Base-by-base conservation (phyloP, 225 moss, liverwort and hornwort species). In the Climacium dendroides region DNA sequence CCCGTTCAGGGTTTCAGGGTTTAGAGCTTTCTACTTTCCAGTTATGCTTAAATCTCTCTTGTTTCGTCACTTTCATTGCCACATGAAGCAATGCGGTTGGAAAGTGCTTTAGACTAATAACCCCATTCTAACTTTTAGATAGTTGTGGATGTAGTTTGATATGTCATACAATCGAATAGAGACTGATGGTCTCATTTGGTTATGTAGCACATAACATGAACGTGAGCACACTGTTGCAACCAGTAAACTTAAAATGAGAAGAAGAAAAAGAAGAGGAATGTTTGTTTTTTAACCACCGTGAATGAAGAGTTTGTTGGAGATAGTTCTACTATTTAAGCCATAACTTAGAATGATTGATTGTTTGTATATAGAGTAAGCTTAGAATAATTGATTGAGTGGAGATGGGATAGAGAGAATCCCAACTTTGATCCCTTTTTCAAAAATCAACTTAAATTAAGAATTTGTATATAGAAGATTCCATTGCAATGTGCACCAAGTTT, bases 151-250 rank as follows among this genome's bases (percentile, higher is more conserved):
- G 1, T 48, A 22, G 75, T 54, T 54, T n/a, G 15, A 29, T 29
- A 12, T 41, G 29, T 8, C 9, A 0, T 29, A 12, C 5, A 19
- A 26, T 78, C 2, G 0, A n/a, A 78, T n/a, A 0, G 25, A 55
- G 18, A 55, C 23, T 26, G 26, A 26, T 2, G 0, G 2, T n/a
- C 7, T 17, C 0, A 2, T 53, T 75, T 34, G 52, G 13, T 34
- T 34, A 14, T 5, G 5, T 32, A 20, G 22, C 22, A 5, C 32
- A 23, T 6, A 57, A 78, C 8, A 24, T 85, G 10, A 34, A 45
- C 4, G 2, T 61, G 41, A 62, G 41, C 9, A 41, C 32, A 30
- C 9, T 13, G 58, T 8, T 50, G 5, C 22, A 74, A 50, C 1
- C 0, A 35, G 2, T 23, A 37, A 7, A 11, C 1, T 17, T 55